These are phyloP conservation scores for Hygrocybe punicea DNA, from an alignment of 768 basidiomycete species.

Conservation along the genomic window DNA sequence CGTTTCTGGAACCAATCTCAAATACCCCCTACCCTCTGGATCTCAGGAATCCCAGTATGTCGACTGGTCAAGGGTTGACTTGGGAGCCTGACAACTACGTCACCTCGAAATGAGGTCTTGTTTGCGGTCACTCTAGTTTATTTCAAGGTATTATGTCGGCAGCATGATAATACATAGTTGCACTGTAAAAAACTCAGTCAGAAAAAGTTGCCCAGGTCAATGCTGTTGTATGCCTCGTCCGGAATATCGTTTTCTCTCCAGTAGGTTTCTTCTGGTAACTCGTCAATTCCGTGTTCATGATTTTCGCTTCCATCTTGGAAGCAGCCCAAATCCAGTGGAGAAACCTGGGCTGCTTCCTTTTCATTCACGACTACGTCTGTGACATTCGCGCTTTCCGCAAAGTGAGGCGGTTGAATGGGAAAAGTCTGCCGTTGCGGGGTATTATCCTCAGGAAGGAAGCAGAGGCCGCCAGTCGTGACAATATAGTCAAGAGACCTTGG, in stretches of 20 bases:
- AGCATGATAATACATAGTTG: not conserved
- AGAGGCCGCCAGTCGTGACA: conserved; percentile 60
- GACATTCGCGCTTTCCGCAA: not conserved
- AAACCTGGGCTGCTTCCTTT: conserved; percentile 16
- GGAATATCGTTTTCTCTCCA: conserved; percentile 44
- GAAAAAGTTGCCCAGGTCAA: conserved; percentile 12
- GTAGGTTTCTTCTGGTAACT: conserved; percentile 33
- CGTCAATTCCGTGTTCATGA: no score
- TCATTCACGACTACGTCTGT: conserved; percentile 3
- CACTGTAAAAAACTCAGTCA: no score
- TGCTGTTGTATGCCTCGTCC: conserved; percentile 32
- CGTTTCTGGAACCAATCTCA: not conserved
- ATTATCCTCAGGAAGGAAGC: conserved; percentile 23
- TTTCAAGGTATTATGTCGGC: not conserved
- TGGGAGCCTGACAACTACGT: no score
- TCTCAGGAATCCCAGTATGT: not conserved
- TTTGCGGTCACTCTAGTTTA: no score
- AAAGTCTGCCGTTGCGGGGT: conserved; percentile 2
- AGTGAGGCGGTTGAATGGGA: no score
- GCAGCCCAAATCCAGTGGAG: conserved; percentile 38
- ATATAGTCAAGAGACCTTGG: conserved; percentile 72
- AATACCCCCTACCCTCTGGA: not conserved
- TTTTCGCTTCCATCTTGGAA: conserved; percentile 26
- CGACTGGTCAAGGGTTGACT: no score
- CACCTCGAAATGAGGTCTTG: no score